Evolutionary conservation across 176 grass and related monocot genomes (phyloP).

Genomic region (Triticum aestivum): IWGSC_CS_RefSeq_v2.1 NC_057797.1:574572278-574572777

Average conservation of each 20-base stretch:
- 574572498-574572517: slow-evolving; percentile 58
- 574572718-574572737: slow-evolving; percentile 62
- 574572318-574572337: slow-evolving; percentile 35
- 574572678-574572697: slow-evolving; percentile 70
- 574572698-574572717: slow-evolving; percentile 68
- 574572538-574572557: slow-evolving; percentile 15
- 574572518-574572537: slow-evolving; percentile 54
- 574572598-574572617: slow-evolving; percentile 60
- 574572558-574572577: background rate
- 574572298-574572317: slow-evolving; percentile 58
- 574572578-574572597: slow-evolving; percentile 39
- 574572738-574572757: slow-evolving; percentile 60
- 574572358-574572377: slow-evolving; percentile 51
- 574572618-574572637: slow-evolving; percentile 61
- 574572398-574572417: background rate
- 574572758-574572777: slow-evolving; percentile 64
- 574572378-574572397: slow-evolving; percentile 35
- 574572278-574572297: slow-evolving; percentile 44
- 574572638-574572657: slow-evolving; percentile 53
- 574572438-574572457: slow-evolving; percentile 48
- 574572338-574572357: slow-evolving; percentile 34
- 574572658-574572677: slow-evolving; percentile 45
- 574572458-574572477: slow-evolving; percentile 55
- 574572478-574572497: slow-evolving; percentile 65
- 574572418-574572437: slow-evolving; percentile 23